Base-by-base conservation (phyloP, 495 filamentous ascomycete genomes). In the Tetracladium marchalianum region DNA sequence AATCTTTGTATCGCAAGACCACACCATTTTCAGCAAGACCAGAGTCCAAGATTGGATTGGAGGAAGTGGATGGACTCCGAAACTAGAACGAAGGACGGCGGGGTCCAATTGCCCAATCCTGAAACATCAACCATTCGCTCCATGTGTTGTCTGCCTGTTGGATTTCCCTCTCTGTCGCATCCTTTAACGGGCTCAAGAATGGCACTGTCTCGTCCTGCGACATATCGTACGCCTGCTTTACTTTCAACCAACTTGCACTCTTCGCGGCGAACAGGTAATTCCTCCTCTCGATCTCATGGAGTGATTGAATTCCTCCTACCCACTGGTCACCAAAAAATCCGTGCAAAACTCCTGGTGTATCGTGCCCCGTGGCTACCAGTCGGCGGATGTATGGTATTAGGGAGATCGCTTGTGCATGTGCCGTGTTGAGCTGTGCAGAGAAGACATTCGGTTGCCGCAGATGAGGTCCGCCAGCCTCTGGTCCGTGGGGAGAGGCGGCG, bases 201-300 rank as follows among this genome's bases (percentile, higher is more conserved):
- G 90, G 92, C 17, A 94, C 78, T 31, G 76, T 84, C 67, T 97
- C 86, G 27, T 85, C 71, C 11, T 80, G 75, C 2, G 74, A 68
- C 67, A 87, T 84, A 65, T 97, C 92, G 64, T 98, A 98, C 52
- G 85, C 77, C 55, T 80, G 76, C 69, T 95, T 96, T 57, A 93
- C 86, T 22, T 73, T 73, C 13, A 86, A 72, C 89, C 90, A 98
- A 35, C 80, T 86, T 6, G 81, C 83, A 54, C 84, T 88, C 67
- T 96, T 98, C 9, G 90, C 88, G 0, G 89, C 87, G 57, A 96
- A 96, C 18, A 98, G 72, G 58, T 90, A 98, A 57, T 98, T 98
- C 41, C 88, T 77, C 35, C 92, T 75, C 62, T 98, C 92, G 56
- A 83, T 80, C 58, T 96, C 87, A 59, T 95, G 86, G 31, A 96